A percentile compares a stretch with the other conserved stretches of the same genome.
These are phyloP conservation scores for Solanum hybrid DNA, from an alignment of 305 asterid genomes.

Conservation along the genomic window DNA sequence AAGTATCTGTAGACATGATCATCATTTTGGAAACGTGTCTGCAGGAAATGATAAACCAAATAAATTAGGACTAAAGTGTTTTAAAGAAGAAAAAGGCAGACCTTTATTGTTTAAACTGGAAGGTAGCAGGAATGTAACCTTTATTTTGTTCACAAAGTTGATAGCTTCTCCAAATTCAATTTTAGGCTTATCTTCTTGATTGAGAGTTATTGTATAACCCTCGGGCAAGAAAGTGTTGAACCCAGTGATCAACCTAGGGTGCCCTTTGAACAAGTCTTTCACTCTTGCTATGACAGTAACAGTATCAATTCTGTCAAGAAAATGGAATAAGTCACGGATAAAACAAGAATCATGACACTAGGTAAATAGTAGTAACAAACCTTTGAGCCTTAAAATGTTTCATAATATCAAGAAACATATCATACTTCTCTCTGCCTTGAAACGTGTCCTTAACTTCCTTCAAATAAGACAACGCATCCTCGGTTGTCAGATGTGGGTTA, in stretches of 20 bases:
- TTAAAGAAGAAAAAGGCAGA: not conserved
- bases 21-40: constrained; percentile 77
- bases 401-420: constrained; percentile 89
- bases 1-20: constrained; percentile 87
- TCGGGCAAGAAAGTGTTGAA: constrained; percentile 91
- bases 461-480: constrained; percentile 79
- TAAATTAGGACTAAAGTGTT: not conserved
- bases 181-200: constrained; percentile 64
- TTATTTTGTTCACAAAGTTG: constrained; percentile 82
- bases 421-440: constrained; percentile 71
- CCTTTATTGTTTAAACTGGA: not conserved
- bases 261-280: constrained; percentile 84
- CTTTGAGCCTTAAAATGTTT: constrained; percentile 90
- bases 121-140: constrained; percentile 32
- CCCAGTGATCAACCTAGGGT: constrained; percentile 79
- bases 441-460: constrained; percentile 97
- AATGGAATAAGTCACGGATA: not conserved
- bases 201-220: constrained; percentile 81
- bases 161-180: constrained; percentile 87
- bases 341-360: not conserved
- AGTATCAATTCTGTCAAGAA: constrained; percentile 61
- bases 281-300: constrained; percentile 80
- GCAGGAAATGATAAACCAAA: constrained; percentile 17
- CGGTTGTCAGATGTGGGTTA: constrained; percentile 65
- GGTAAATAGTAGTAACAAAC: constrained; percentile 26